Evolutionary conservation across 2,329 filamentous ascomycete genomes (phyloP).

Genomic region (Cladosporium sp.): DNA sequence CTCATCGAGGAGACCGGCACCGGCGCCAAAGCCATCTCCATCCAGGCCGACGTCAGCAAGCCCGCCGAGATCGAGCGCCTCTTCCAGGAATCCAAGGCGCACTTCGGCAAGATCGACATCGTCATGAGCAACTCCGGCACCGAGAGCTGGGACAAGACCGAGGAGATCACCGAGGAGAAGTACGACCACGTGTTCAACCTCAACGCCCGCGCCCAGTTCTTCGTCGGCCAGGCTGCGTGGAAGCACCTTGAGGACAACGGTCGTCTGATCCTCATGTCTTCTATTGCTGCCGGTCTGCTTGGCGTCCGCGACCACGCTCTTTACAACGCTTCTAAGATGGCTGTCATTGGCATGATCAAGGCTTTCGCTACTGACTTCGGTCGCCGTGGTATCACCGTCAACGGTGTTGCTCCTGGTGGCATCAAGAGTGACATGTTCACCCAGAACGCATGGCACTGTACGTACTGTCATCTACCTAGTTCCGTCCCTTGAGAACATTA

Average conservation of each 20-base stretch:
- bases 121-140: slow-evolving; percentile 61
- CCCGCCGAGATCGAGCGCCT: slow-evolving; percentile 61
- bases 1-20: slow-evolving; percentile 50
- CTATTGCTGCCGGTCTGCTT: slow-evolving; percentile 67
- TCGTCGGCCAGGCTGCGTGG: slow-evolving; percentile 74
- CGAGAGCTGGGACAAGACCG: slow-evolving; percentile 67
- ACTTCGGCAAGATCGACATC: slow-evolving; percentile 49
- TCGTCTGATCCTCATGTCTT: slow-evolving; percentile 73
- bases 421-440: slow-evolving; percentile 76
- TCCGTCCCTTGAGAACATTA: neutral
- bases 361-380: slow-evolving; percentile 72
- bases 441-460: slow-evolving; percentile 30
- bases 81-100: slow-evolving; percentile 47
- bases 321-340: slow-evolving; percentile 72
- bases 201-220: slow-evolving; percentile 73
- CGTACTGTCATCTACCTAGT: neutral
- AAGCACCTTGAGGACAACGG: slow-evolving; percentile 70
- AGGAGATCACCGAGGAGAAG: slow-evolving; percentile 69
- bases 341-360: slow-evolving; percentile 72
- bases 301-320: slow-evolving; percentile 71
- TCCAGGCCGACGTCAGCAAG: slow-evolving; percentile 62
- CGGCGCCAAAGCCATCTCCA: slow-evolving; percentile 56
- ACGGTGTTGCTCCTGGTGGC: slow-evolving; percentile 71
- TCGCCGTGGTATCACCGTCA: slow-evolving; percentile 67
- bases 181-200: slow-evolving; percentile 71